Base-by-base conservation (phyloP, 768 basidiomycete species). In the Trametes elegans region DNA sequence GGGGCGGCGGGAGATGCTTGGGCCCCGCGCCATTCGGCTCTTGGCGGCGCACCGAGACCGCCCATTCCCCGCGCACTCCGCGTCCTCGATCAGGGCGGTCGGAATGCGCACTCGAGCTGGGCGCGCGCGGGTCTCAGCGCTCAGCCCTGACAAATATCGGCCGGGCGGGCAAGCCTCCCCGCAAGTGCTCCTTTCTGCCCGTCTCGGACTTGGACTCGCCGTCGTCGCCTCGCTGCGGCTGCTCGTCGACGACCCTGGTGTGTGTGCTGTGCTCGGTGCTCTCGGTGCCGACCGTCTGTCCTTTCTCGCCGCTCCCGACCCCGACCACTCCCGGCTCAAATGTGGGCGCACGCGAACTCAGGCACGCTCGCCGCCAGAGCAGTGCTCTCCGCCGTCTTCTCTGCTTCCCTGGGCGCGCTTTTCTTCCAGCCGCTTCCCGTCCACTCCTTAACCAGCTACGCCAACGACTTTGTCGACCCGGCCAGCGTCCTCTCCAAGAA, bases 401-500 rank as follows among this genome's bases (percentile, higher is more conserved):
- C 49, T 27, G 34, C 47, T 40, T 44, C 43, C 18, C 21, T 61
- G 45, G 51, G 50, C 26, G 48, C 32, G 56, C 56, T 52, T 9
- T 35, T 49, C 35, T 21, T 24, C 34, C 40, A 48, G 16, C 34
- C 46, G n/a, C 44, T 51, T 23, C 41, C 58, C 39, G 62, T 55
- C 43, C 64, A 41, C 40, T 54, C 71, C 13, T 68, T 72, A 31
- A 74, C 70, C 0, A 74, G 72, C 55, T 83, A 82, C 58, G 75
- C 79, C 3, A 81, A 83, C 58, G 79, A 80, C 46, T 85, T 83
- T 55, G 72, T 83, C 31, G 74, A 82, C 54, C 82, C 83, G 0
- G 66, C 73, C 41, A 78, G 72, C 55, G 74, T 83, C 41, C 68
- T 79, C 19, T 61, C 73, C 5, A 68, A 73, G 31, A 70, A 73